Conservation (phyloP, 306 rosid species). For the Geum urbanum region DNA sequence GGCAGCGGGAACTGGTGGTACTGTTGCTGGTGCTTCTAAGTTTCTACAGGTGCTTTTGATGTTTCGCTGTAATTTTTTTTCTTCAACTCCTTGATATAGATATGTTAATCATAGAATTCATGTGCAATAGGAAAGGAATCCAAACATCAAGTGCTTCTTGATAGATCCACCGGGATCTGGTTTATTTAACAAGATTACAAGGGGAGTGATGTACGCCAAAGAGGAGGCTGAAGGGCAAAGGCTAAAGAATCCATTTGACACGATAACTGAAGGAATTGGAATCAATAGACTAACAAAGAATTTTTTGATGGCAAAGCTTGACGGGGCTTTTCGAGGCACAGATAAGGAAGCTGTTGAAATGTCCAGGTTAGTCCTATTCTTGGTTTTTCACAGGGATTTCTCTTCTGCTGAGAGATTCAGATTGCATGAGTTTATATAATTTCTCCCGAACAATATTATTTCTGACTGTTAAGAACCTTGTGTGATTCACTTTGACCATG, state of each 20-base stretch:
- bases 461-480: neutral
- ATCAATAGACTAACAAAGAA: slow-evolving; percentile 74
- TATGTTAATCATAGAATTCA: slow-evolving; percentile 11
- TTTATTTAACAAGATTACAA: slow-evolving; percentile 74
- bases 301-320: slow-evolving; percentile 74
- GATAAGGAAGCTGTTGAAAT: slow-evolving; percentile 87
- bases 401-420: neutral
- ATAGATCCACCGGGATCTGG: slow-evolving; percentile 98
- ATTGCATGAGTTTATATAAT: neutral
- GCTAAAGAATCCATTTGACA: slow-evolving; percentile 90
- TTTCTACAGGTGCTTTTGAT: slow-evolving; percentile 43
- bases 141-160: slow-evolving; percentile 67
- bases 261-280: slow-evolving; percentile 91
- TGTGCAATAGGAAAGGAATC: slow-evolving; percentile 65
- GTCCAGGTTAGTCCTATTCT: slow-evolving; percentile 56
- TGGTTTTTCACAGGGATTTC: slow-evolving; percentile 3
- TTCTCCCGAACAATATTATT: neutral
- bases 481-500: neutral
- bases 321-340: slow-evolving; percentile 79
- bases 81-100: slow-evolving; percentile 10
- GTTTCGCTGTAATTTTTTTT: slow-evolving; percentile 7
- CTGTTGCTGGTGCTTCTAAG: slow-evolving; percentile 79
- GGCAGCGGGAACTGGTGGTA: slow-evolving; percentile 95
- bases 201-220: slow-evolving; percentile 89
- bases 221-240: slow-evolving; percentile 92